Evolutionary conservation across 345 rosid species (phyloP).

Genomic region (Anastatica hierochuntica): DNA sequence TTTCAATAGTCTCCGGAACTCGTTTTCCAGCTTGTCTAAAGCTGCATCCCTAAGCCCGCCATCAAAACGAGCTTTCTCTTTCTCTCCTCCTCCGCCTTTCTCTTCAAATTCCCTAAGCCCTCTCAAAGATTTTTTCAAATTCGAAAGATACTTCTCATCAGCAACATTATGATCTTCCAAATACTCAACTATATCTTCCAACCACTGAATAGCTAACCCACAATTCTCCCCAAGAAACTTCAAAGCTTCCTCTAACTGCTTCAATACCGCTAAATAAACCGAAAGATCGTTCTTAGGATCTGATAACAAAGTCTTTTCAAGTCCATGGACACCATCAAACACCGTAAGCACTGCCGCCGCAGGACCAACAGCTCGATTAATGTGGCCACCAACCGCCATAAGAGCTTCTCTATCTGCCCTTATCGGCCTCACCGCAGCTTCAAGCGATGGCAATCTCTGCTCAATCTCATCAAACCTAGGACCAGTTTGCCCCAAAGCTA

Average conservation of each 20-base stretch:
- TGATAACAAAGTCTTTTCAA: slow-evolving; percentile 77
- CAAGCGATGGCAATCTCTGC: slow-evolving; percentile 62
- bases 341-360: slow-evolving; percentile 99
- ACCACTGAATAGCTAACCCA: slow-evolving; percentile 94
- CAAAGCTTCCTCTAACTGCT: slow-evolving; percentile 86
- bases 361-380: slow-evolving; percentile 96
- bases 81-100: no score
- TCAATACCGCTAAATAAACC: slow-evolving; percentile 73
- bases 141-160: slow-evolving; percentile 57
- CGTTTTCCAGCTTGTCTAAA: slow-evolving; percentile 70
- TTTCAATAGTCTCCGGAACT: slow-evolving; percentile 60
- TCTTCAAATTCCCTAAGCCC: slow-evolving; percentile 54
- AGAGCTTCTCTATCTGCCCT: slow-evolving; percentile 89
- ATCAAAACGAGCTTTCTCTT: no score
- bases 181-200: slow-evolving; percentile 96
- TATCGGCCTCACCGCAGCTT: slow-evolving; percentile 84
- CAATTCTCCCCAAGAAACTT: slow-evolving; percentile 87
- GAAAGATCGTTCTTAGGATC: slow-evolving; percentile 79
- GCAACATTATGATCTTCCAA: slow-evolving; percentile 79
- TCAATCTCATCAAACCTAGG: slow-evolving; percentile 76
- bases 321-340: slow-evolving; percentile 93
- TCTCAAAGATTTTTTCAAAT: slow-evolving; percentile 56
- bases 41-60: no score
- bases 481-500: slow-evolving; percentile 52
- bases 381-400: slow-evolving; percentile 74